Conservation (phyloP, 2,329 filamentous ascomycete genomes). For the Sclerotinia borealis region DNA sequence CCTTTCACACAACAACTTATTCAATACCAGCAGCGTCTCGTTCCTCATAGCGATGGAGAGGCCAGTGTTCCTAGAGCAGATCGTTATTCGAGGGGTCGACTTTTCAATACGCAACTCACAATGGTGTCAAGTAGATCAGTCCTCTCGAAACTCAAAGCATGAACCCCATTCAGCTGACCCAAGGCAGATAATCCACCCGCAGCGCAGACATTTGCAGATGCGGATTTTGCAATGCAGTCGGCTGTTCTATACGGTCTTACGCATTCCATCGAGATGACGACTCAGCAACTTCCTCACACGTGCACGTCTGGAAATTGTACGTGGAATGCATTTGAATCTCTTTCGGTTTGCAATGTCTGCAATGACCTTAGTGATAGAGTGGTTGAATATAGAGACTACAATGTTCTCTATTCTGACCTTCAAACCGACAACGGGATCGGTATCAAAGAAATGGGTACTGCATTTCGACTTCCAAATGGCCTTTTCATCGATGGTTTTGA, state of each 20-base stretch:
- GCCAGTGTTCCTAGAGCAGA: not conserved
- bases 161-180: not conserved
- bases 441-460: not conserved
- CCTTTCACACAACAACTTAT: slow-evolving; percentile 2
- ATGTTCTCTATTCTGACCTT: not conserved
- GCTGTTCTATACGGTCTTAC: slow-evolving; percentile 2
- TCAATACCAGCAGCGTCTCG: not conserved
- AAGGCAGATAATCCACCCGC: not conserved
- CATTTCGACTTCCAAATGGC: not conserved
- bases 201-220: not conserved
- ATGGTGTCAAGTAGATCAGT: not conserved
- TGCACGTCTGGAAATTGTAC: not conserved
- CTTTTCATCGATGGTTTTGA: slow-evolving; percentile 1
- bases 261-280: not conserved
- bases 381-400: not conserved
- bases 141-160: not conserved
- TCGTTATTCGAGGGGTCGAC: not conserved
- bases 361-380: not conserved
- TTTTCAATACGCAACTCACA: not conserved
- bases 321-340: not conserved
- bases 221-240: not conserved
- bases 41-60: not conserved
- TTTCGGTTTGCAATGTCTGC: slow-evolving; percentile 1
- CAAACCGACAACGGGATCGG: not conserved
- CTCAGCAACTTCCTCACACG: not conserved